A percentile compares a stretch with the other conserved stretches of the same genome.
Evolutionary conservation across 1,284 basidiomycete species (phyloP).

Genomic region (Laetiporus sulphureus): DNA sequence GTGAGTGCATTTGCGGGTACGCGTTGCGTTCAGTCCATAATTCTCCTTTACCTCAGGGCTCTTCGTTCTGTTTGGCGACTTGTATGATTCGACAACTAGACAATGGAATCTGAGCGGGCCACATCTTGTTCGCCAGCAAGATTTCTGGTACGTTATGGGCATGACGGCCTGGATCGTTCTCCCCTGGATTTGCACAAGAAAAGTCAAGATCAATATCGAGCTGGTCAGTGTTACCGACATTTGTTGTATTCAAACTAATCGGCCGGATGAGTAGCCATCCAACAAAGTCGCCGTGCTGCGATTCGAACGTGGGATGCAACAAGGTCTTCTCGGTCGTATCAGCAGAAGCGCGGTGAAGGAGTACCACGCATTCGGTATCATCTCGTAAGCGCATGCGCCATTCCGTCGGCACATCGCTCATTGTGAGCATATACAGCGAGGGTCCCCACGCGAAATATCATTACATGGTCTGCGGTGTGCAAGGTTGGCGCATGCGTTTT

Average conservation of each 20-base stretch:
- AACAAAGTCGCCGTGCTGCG: conserved; percentile 54
- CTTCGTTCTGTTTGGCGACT: conserved; percentile 60
- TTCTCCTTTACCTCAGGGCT: conserved; percentile 37
- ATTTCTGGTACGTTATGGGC: conserved; percentile 67
- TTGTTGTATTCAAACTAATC: not conserved
- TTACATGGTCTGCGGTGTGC: conserved; percentile 73
- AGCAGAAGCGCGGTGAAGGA: conserved; percentile 51
- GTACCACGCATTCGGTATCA: conserved; percentile 57
- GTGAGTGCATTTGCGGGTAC: conserved; percentile 26
- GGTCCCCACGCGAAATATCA: conserved; percentile 64
- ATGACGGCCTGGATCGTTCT: conserved; percentile 71
- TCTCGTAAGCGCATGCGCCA: conserved; percentile 34
- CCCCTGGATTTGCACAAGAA: conserved; percentile 71
- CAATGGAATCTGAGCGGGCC: conserved; percentile 49
- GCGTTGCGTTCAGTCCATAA: not conserved
- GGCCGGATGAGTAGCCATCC: conserved; percentile 36
- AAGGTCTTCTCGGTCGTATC: conserved; percentile 51
- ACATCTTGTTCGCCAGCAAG: conserved; percentile 56
- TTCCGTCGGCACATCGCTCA: conserved; percentile 6
- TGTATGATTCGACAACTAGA: conserved; percentile 44
- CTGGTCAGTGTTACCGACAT: conserved; percentile 43
- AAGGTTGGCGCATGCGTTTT: conserved; percentile 34
- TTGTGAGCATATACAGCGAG: conserved; percentile 38
- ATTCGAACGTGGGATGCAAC: conserved; percentile 59
- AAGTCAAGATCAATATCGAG: conserved; percentile 69